phyloP scores from a whole-genome alignment of 805 yeast species.

The Starmerella sp. region DNA sequence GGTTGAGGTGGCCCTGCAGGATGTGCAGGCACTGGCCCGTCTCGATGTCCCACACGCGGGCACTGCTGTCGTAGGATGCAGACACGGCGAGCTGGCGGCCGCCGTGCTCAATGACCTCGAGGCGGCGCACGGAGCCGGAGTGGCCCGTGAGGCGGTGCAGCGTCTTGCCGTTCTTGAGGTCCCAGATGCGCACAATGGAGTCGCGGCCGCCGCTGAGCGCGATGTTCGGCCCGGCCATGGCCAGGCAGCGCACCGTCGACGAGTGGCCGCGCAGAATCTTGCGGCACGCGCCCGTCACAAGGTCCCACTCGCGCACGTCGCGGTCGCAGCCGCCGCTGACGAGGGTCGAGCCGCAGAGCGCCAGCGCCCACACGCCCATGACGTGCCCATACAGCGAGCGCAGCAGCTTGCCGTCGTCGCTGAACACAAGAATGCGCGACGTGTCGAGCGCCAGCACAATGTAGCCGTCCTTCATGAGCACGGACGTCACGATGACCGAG shows the following conservation, averaged over 20 bases:
- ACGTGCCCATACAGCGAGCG: conserved; percentile 94
- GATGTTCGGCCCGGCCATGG: conserved; percentile 66
- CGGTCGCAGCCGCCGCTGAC: conserved; percentile 95
- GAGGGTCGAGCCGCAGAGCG: conserved; percentile 79
- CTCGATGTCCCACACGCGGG: conserved; percentile 83
- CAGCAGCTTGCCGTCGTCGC: conserved; percentile 35
- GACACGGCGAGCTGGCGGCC: conserved; percentile 45
- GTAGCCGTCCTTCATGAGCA: conserved; percentile 30
- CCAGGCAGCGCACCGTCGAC: conserved; percentile 78
- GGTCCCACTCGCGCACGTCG: conserved; percentile 93
- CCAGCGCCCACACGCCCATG: conserved; percentile 95
- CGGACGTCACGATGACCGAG: conserved; percentile 33
- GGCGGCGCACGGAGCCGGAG: conserved; percentile 60
- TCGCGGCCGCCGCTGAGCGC: conserved; percentile 88
- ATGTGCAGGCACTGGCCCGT: conserved; percentile 86
- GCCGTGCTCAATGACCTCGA: conserved; percentile 39
- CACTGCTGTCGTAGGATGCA: conserved; percentile 81
- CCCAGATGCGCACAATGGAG: conserved; percentile 88
- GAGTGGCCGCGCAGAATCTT: conserved; percentile 83
- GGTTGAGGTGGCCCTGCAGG: conserved; percentile 79
- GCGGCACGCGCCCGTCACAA: conserved; percentile 73
- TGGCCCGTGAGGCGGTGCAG: conserved; percentile 60
- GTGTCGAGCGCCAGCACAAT: conserved; percentile 36
- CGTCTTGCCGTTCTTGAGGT: conserved; percentile 82
- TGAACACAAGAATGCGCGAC: conserved; percentile 34